Percentiles rank a stretch among this genome's conserved stretches.
Conservation (phyloP, 2,329 filamentous ascomycete genomes). For the Aspergillus hortae region DNA sequence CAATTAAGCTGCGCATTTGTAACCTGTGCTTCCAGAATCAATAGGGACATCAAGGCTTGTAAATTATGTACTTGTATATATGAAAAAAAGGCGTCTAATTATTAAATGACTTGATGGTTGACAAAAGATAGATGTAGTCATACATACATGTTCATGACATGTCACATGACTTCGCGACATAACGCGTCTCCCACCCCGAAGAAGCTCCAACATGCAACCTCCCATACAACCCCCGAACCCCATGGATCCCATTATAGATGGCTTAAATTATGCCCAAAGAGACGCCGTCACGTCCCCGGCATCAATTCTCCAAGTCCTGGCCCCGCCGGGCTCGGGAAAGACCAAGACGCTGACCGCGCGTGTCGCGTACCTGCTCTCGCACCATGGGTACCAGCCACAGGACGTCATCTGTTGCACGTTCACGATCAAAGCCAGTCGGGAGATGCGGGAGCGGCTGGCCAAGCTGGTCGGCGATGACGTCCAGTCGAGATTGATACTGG, state of each 20-base stretch:
- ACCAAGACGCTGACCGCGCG: slow-evolving; percentile 93
- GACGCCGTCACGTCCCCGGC: slow-evolving; percentile 62
- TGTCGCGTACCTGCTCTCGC: slow-evolving; percentile 79
- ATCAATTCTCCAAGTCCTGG: slow-evolving; percentile 58
- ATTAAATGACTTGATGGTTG: too few species aligned
- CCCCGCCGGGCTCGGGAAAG: slow-evolving; percentile 72
- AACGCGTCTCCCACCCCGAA: neutral
- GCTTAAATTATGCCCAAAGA: slow-evolving; percentile 62
- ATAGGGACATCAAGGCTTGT: too few species aligned
- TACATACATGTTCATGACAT: too few species aligned
- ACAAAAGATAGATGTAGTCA: too few species aligned
- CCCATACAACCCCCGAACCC: slow-evolving; percentile 4
- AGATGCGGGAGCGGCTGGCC: slow-evolving; percentile 88
- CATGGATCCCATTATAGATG: slow-evolving; percentile 57
- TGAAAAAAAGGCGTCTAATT: too few species aligned
- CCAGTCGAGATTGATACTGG: slow-evolving; percentile 75
- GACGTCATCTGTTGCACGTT: slow-evolving; percentile 96
- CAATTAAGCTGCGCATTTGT: too few species aligned
- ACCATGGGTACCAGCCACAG: slow-evolving; percentile 69
- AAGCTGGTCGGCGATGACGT: slow-evolving; percentile 73
- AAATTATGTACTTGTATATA: too few species aligned
- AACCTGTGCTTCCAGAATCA: too few species aligned
- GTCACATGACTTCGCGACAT: slow-evolving; percentile 9
- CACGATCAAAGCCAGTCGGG: slow-evolving; percentile 87
- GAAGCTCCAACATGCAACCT: too few species aligned